Evolutionary conservation across 106 monocot species (phyloP), one percentile per base, ranked within the genome.

Genomic region (Dendrobium nobile): DNA sequence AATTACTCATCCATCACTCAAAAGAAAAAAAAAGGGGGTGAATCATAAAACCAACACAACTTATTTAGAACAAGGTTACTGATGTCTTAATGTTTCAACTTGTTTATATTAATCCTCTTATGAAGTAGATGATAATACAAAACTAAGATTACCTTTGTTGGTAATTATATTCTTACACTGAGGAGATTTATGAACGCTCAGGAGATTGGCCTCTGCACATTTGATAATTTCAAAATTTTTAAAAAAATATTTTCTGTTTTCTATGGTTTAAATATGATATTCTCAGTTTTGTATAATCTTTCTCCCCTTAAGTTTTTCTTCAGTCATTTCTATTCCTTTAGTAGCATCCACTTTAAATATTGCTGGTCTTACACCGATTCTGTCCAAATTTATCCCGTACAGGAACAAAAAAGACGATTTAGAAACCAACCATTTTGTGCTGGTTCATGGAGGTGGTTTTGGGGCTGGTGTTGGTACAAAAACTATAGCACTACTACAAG

Each of bases 401-500:
- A 91, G 97, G 87, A 87, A 19, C 91, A 77, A 92, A 87, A 59
- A 37, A 67, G 85, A 96, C 26, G 81, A 92, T 56, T 80, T 96
- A 67, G 96, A 96, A 81, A 93, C 93, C 7, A 77, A 85, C 45
- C 85, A 81, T 78, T 87, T 98, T 87, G 92, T 98, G 82, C 88
- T 98, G 45, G 92, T 98, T 61, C 94, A 98, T 84, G 97, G 97
- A 58, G 97, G 97, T 67, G 97, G 94, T 75, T 94, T 98, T 85
- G 97, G 97, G 78, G 97, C 94, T 98, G 97, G 97, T 94, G 97
- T 82, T 98, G 97, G 97, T 98, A 98, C 77, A 98, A 98, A 98
- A 83, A 91, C 90, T 40, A 94, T 98, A 80, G 86, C 91, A 51
- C 86, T 90, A 75, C 84, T 98, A 0, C 92, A 98, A 87, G 97